phyloP scores from a whole-genome alignment of 139 green algal species.

The Micractinium conductrix region DNA sequence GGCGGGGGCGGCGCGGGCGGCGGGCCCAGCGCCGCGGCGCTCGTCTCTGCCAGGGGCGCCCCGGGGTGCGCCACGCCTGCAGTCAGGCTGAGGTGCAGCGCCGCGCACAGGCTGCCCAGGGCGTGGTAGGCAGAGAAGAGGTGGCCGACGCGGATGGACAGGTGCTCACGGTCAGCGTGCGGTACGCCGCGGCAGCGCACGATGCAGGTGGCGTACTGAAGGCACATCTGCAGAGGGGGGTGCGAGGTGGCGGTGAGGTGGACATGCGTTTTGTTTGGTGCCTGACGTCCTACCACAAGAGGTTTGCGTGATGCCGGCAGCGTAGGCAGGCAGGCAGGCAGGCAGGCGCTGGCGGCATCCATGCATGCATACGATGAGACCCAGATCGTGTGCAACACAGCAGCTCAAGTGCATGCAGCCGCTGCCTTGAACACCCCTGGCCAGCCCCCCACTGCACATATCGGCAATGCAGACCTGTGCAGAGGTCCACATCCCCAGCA shows the following conservation, averaged over 20 bases:
- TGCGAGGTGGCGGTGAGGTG: background rate
- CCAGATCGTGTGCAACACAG: too few species aligned
- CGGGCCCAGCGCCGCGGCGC: background rate
- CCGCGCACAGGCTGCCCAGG: background rate
- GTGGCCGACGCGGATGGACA: conserved; percentile 7
- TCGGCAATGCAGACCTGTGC: background rate
- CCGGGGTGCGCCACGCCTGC: background rate
- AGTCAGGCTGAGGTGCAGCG: background rate
- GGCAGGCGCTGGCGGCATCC: too few species aligned
- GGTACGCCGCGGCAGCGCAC: conserved; percentile 4
- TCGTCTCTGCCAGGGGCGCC: background rate
- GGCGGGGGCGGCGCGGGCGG: background rate
- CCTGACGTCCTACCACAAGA: too few species aligned
- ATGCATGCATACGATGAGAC: background rate
- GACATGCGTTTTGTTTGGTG: too few species aligned
- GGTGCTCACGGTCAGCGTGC: conserved; percentile 1
- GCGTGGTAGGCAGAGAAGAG: conserved; percentile 25
- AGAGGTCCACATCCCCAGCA: conserved; percentile 2
- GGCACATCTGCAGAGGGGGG: background rate
- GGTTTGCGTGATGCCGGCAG: too few species aligned
- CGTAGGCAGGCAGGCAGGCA: too few species aligned
- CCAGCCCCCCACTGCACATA: background rate
- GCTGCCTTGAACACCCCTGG: background rate
- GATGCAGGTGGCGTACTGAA: conserved; percentile 21
- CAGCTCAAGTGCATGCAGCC: background rate